phyloP scores from a whole-genome alignment of 2,329 filamentous ascomycete genomes.

The Xylariaceae sp. region DNA sequence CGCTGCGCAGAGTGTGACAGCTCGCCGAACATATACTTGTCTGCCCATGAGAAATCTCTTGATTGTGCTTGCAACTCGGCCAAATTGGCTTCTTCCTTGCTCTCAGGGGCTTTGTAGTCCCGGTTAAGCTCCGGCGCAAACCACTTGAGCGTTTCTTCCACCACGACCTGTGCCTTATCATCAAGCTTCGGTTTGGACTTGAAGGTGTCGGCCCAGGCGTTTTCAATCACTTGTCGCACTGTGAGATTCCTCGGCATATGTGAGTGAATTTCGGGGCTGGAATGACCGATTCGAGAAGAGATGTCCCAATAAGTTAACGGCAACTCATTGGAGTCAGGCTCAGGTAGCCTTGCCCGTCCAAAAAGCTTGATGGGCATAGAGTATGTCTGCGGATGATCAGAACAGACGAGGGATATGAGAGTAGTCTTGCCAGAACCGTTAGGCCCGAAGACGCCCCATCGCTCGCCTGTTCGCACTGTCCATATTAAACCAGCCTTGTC shows the following conservation, averaged over 20 bases:
- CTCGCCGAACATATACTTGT: conserved; percentile 64
- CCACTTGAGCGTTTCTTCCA: conserved; percentile 68
- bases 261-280: conserved; percentile 87
- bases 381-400: conserved; percentile 93
- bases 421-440: conserved; percentile 98
- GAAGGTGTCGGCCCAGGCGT: conserved; percentile 88
- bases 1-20: conserved; percentile 79
- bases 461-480: conserved; percentile 76
- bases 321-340: conserved; percentile 57
- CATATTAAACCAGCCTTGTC: conserved; percentile 66
- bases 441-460: conserved; percentile 89
- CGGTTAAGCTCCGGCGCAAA: conserved; percentile 69
- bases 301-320: conserved; percentile 92
- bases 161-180: conserved; percentile 48
- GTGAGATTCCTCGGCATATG: conserved; percentile 80
- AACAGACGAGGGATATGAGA: conserved; percentile 84
- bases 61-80: no score
- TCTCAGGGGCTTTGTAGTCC: no score
- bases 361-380: conserved; percentile 84
- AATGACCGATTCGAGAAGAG: conserved; percentile 84
- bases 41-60: conserved; percentile 53
- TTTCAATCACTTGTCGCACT: conserved; percentile 71
- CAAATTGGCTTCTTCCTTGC: no score
- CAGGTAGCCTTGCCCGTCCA: conserved; percentile 73
- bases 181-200: conserved; percentile 64